Conservation (phyloP, 2,329 filamentous ascomycete genomes). For the Claviceps pazoutovae region DNA sequence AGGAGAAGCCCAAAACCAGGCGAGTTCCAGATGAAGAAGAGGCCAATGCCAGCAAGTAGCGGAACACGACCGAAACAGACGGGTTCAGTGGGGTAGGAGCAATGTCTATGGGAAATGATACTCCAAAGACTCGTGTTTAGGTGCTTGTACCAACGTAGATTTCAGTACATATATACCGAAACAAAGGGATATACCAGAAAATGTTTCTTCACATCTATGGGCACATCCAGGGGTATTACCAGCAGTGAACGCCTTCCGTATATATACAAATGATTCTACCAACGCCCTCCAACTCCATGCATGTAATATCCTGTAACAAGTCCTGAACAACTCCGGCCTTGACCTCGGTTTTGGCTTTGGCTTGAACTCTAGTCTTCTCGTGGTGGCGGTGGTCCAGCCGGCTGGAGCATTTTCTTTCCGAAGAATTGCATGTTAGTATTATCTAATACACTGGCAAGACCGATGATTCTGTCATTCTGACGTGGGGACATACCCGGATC, state of each 20-base stretch:
- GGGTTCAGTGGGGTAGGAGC: neutral
- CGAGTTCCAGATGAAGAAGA: constrained; percentile 12
- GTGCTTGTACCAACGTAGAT: neutral
- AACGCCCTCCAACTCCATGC: neutral
- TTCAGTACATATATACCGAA: neutral
- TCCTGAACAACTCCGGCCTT: neutral
- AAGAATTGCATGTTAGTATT: neutral
- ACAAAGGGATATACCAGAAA: neutral
- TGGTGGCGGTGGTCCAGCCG: constrained; percentile 42
- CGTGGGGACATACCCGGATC: constrained; percentile 46
- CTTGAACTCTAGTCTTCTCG: constrained; percentile 30
- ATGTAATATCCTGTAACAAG: neutral
- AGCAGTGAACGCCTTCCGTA: neutral
- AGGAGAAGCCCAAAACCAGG: constrained; percentile 12
- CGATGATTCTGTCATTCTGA: too few species aligned
- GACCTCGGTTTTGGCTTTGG: neutral
- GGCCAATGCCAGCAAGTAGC: constrained; percentile 2
- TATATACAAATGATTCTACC: neutral
- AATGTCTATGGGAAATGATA: neutral
- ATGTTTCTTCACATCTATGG: neutral
- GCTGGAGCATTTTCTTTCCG: constrained; percentile 52
- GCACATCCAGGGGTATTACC: neutral
- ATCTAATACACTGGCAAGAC: too few species aligned
- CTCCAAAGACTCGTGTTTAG: neutral
- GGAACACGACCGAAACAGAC: neutral